phyloP scores from a whole-genome alignment of 2,329 filamentous ascomycete genomes.

The Diaporthe vexans region DNA sequence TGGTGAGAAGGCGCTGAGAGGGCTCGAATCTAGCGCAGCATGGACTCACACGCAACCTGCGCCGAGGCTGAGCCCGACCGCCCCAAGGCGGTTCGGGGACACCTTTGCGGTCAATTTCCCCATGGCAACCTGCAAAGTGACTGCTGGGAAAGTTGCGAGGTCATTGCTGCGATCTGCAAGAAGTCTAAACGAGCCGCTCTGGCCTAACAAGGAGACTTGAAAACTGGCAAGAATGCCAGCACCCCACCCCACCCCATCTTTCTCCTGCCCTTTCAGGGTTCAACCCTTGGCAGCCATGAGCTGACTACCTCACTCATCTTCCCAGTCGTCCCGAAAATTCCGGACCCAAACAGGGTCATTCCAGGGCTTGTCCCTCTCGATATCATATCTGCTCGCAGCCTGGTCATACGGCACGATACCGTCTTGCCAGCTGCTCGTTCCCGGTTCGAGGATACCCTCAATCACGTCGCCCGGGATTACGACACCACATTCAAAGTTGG shows the following conservation, averaged over 20 bases:
- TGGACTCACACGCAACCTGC: conserved; percentile 11
- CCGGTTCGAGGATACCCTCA: conserved; percentile 43
- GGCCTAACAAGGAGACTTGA: background rate
- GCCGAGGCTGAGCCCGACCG: background rate
- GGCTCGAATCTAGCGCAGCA: background rate
- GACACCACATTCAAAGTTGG: conserved; percentile 48
- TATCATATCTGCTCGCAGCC: conserved; percentile 40
- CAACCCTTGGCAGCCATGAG: background rate
- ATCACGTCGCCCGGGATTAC: conserved; percentile 45
- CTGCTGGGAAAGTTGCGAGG: background rate
- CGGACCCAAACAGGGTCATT: conserved; percentile 45
- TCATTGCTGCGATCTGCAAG: conserved; percentile 16
- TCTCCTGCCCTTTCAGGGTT: background rate
- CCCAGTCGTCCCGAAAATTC: conserved; percentile 32
- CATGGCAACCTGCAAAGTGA: conserved; percentile 38
- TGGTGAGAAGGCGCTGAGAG: background rate
- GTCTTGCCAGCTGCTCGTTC: conserved; percentile 44
- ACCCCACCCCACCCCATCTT: background rate
- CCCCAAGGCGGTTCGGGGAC: background rate
- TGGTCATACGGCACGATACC: conserved; percentile 45
- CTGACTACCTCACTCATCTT: background rate
- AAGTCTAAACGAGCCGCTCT: background rate
- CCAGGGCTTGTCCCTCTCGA: conserved; percentile 44
- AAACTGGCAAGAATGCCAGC: conserved; percentile 30
- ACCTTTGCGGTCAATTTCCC: conserved; percentile 23